phyloP scores from a whole-genome alignment of 352 stramenopile species.

The Phytophthora parvispora region DNA sequence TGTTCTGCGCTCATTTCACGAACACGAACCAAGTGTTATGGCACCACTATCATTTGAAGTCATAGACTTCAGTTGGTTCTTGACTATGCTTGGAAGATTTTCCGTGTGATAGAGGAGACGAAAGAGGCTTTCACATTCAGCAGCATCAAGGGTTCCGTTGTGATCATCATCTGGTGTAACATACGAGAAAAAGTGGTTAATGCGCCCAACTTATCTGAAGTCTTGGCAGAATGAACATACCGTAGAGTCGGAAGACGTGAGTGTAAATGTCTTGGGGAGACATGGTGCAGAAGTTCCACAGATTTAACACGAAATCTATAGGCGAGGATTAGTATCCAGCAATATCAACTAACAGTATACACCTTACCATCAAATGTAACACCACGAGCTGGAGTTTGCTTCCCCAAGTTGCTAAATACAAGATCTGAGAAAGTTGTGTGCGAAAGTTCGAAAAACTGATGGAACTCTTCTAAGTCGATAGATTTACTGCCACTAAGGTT shows the following conservation, averaged over 20 bases:
- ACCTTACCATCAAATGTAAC: constrained; percentile 54
- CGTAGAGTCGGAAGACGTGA: constrained; percentile 61
- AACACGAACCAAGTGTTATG: constrained; percentile 28
- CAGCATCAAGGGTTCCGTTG: constrained; percentile 51
- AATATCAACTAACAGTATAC: not conserved
- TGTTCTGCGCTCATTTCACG: not conserved
- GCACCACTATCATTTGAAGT: constrained; percentile 41
- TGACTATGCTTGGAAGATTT: constrained; percentile 43
- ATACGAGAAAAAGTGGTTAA: not conserved
- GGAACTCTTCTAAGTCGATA: constrained; percentile 67
- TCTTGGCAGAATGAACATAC: constrained; percentile 11
- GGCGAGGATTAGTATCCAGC: not conserved
- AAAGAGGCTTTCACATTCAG: constrained; percentile 64
- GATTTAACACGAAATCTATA: constrained; percentile 63
- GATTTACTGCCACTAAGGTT: constrained; percentile 53
- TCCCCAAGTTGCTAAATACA: constrained; percentile 64
- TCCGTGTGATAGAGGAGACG: constrained; percentile 60
- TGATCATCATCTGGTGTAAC: constrained; percentile 50
- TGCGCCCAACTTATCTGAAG: not conserved
- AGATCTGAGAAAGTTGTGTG: constrained; percentile 61
- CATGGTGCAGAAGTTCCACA: constrained; percentile 78
- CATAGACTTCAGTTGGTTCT: constrained; percentile 42
- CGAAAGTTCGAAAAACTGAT: constrained; percentile 46
- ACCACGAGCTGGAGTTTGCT: constrained; percentile 42
- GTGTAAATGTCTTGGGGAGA: constrained; percentile 39